Base-by-base conservation (phyloP, 2,329 filamentous ascomycete species). In the Cephalotrichum gorgonifer region DNA sequence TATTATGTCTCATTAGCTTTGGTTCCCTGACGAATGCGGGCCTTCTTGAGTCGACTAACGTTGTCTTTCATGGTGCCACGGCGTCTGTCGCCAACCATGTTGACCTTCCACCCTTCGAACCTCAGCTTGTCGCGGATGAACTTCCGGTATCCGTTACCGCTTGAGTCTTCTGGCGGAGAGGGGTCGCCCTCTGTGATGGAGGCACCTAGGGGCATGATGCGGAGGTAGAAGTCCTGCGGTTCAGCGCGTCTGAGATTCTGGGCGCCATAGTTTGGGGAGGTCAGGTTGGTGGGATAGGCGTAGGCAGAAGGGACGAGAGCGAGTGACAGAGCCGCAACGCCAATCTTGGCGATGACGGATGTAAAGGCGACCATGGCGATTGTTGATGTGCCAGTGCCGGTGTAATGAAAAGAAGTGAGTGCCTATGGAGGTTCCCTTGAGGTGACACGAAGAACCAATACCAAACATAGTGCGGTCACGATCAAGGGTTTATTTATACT, bases 21-120 rank as follows among this genome's bases (percentile, higher is more conserved):
- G 20, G 15, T 20, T 14, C 20, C 20, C 14, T 25, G 9, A 17
- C 12, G 23, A n/a, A 30, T 41, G 33, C 17, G 12, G 20, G 25
- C 25, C n/a, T n/a, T n/a, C n/a, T n/a, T 27, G 31, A 3, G 17
- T 15, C 17, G 25, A 50, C 51, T 43, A 46, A 51, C 53, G 2
- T 42, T 41, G 17, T 54, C 53, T 8, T 20, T 31, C 68, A 73
- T 72, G 50, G 53, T 58, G 35, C 69, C 69, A 43, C 57, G 54
- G 17, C 62, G 53, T 27, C 58, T 60, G n/a, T 60, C 65, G 22
- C 71, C 70, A 15, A 72, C 67, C 61, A 69, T 70, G 60, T 65
- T 62, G 50, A 59, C 62, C 52, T 31, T 56, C 57, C 51, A 62
- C 25, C 62, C 63, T 9, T 55, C 54, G 17, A 44, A 50, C 2